Evolutionary conservation across 1,139 yeast species (phyloP).

Genomic region (Suhomyces chickasaworum): DNA sequence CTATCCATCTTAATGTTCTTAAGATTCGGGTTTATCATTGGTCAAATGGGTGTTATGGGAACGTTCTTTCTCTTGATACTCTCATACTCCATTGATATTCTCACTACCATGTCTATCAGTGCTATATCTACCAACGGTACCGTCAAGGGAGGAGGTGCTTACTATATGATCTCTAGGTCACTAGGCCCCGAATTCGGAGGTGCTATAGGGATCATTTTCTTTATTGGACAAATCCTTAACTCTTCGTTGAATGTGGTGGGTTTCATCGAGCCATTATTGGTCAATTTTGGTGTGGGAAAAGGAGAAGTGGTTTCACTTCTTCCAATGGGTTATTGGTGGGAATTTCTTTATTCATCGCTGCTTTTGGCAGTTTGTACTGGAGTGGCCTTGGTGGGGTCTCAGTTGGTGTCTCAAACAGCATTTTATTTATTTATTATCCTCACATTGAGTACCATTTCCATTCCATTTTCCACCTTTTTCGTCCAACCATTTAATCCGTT

Average conservation of each 20-base stretch:
- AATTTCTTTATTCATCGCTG: slow-evolving; percentile 62
- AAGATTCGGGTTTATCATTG: slow-evolving; percentile 76
- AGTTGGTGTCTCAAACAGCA: slow-evolving; percentile 82
- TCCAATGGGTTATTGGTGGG: slow-evolving; percentile 59
- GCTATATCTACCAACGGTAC: slow-evolving; percentile 85
- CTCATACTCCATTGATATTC: slow-evolving; percentile 64
- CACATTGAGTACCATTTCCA: slow-evolving; percentile 72
- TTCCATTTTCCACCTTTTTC: slow-evolving; percentile 75
- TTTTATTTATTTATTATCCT: slow-evolving; percentile 69
- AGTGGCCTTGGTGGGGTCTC: slow-evolving; percentile 81
- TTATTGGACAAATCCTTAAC: slow-evolving; percentile 74
- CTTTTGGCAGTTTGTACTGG: slow-evolving; percentile 72
- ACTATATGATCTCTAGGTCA: slow-evolving; percentile 77
- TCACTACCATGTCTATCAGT: slow-evolving; percentile 72
- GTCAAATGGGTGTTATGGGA: slow-evolving; percentile 75
- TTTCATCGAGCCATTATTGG: slow-evolving; percentile 69
- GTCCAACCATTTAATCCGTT: slow-evolving; percentile 56
- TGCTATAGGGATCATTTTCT: slow-evolving; percentile 76
- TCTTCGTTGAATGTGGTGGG: slow-evolving; percentile 81
- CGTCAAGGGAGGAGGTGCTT: slow-evolving; percentile 83
- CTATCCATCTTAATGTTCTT: slow-evolving; percentile 79
- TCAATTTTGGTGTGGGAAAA: slow-evolving; percentile 57
- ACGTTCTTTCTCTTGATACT: slow-evolving; percentile 56
- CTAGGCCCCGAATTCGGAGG: slow-evolving; percentile 86
- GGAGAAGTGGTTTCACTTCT: slow-evolving; percentile 58